These are phyloP conservation scores for Conoideocrella luteorostrata DNA, from an alignment of 2,329 filamentous ascomycete species.

Conservation along the genomic window DNA sequence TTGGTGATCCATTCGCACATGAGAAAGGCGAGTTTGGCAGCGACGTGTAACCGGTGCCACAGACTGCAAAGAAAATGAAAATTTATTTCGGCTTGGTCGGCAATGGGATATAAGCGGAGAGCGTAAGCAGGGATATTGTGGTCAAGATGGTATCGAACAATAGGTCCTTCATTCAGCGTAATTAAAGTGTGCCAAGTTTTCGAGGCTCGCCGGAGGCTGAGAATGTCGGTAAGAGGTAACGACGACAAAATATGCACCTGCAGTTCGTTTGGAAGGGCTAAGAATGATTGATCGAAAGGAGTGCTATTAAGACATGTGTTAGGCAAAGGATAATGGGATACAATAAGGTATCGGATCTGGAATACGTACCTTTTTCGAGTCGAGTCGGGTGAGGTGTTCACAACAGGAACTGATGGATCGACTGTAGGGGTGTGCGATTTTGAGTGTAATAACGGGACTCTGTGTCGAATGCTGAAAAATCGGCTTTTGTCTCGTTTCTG, in stretches of 20 bases:
- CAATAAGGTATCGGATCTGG: no score
- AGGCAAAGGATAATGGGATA: slow-evolving; percentile 12
- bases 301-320: slow-evolving; percentile 24
- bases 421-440: slow-evolving; percentile 21
- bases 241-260: slow-evolving; percentile 57
- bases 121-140: slow-evolving; percentile 56
- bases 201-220: slow-evolving; percentile 53
- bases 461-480: slow-evolving; percentile 35
- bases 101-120: slow-evolving; percentile 50
- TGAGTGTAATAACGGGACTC: slow-evolving; percentile 29
- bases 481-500: slow-evolving; percentile 36
- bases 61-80: slow-evolving; percentile 58
- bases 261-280: slow-evolving; percentile 52
- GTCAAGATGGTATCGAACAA: slow-evolving; percentile 55
- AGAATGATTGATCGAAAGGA: slow-evolving; percentile 51
- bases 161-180: slow-evolving; percentile 53
- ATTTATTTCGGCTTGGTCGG: slow-evolving; percentile 40
- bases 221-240: slow-evolving; percentile 53
- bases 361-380: slow-evolving; percentile 30
- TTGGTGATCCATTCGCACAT: slow-evolving; percentile 61
- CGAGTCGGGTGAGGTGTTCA: slow-evolving; percentile 19
- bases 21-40: slow-evolving; percentile 53
- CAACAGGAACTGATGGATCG: slow-evolving; percentile 6
- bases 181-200: slow-evolving; percentile 54
- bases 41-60: slow-evolving; percentile 60